Conservation (phyloP, 2,329 filamentous ascomycete genomes). For the Atkinsonella hypoxylon region DNA sequence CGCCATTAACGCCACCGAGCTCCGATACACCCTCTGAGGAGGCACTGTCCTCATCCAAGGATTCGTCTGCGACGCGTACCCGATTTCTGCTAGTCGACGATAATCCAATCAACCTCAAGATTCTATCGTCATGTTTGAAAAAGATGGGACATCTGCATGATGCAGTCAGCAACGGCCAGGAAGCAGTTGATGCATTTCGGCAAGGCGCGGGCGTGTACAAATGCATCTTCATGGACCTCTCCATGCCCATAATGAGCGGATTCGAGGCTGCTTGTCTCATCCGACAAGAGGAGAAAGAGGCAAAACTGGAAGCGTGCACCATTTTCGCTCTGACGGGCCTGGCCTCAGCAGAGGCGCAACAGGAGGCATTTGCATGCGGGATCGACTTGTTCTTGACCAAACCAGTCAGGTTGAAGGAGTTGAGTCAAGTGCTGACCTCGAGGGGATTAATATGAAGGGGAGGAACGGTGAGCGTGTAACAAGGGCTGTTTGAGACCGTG, state of each 20-base stretch:
- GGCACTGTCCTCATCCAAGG: not conserved
- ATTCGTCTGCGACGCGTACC: not conserved
- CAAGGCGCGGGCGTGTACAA: constrained; percentile 8
- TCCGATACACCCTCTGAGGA: not conserved
- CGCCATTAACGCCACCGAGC: not conserved
- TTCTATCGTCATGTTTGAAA: constrained; percentile 16
- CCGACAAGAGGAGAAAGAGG: constrained; percentile 33
- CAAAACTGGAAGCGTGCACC: constrained; percentile 26
- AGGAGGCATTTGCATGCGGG: constrained; percentile 37
- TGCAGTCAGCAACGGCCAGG: constrained; percentile 15
- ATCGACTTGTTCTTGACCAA: constrained; percentile 41
- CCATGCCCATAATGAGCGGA: constrained; percentile 41
- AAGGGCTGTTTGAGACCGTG: not conserved
- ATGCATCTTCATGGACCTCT: constrained; percentile 31
- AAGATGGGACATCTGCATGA: constrained; percentile 14
- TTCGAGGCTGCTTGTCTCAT: constrained; percentile 34
- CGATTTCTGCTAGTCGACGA: constrained; percentile 22
- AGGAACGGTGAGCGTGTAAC: not conserved
- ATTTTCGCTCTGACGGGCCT: constrained; percentile 40
- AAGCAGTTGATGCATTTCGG: constrained; percentile 16
- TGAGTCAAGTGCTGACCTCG: constrained; percentile 9
- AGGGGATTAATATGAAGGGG: not conserved
- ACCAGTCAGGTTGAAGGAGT: constrained; percentile 29
- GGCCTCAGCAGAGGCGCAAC: constrained; percentile 31
- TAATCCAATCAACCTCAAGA: constrained; percentile 24